Percentiles rank a stretch among this genome's conserved stretches.
phyloP scores from a whole-genome alignment of 2,329 filamentous ascomycete species.

The Lasiodiplodia sp. region DNA sequence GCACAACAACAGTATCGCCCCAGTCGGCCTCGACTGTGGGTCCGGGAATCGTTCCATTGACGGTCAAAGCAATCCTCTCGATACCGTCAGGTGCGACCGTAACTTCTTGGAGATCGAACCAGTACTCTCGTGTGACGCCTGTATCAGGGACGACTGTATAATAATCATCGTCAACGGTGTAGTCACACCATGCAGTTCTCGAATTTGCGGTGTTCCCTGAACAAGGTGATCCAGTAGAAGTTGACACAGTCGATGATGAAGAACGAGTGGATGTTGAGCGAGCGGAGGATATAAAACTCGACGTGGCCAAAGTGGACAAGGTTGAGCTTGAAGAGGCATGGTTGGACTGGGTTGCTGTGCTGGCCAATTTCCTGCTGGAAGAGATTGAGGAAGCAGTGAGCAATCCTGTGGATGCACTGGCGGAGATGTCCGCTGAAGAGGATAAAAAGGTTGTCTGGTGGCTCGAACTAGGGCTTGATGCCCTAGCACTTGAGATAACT shows the following conservation, averaged over 20 bases:
- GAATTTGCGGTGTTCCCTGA: slow-evolving; percentile 23
- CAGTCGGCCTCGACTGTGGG: slow-evolving; percentile 43
- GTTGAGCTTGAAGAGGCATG: neutral
- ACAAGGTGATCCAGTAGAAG: slow-evolving; percentile 1
- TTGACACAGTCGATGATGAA: slow-evolving; percentile 1
- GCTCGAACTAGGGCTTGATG: neutral
- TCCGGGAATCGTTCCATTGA: slow-evolving; percentile 26
- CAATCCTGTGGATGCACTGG: neutral
- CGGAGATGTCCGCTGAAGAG: neutral
- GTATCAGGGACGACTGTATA: slow-evolving; percentile 60
- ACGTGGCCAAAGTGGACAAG: neutral
- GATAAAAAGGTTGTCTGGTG: neutral
- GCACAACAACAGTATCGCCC: slow-evolving; percentile 53
- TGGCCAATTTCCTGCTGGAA: neutral
- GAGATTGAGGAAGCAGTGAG: neutral
- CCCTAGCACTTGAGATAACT: neutral
- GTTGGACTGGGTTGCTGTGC: too few relatives aligned
- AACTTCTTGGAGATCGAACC: slow-evolving; percentile 61
- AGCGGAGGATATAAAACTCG: neutral
- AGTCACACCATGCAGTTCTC: slow-evolving; percentile 54
- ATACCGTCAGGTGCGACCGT: slow-evolving; percentile 65
- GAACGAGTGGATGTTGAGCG: neutral
- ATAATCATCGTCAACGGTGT: slow-evolving; percentile 61
- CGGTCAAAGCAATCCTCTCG: slow-evolving; percentile 40
- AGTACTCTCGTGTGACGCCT: slow-evolving; percentile 62